A percentile compares a stretch with the other conserved stretches of the same genome.
Evolutionary conservation across 2,329 filamentous ascomycete species (phyloP).

Genomic region (Camillea tinctor): DNA sequence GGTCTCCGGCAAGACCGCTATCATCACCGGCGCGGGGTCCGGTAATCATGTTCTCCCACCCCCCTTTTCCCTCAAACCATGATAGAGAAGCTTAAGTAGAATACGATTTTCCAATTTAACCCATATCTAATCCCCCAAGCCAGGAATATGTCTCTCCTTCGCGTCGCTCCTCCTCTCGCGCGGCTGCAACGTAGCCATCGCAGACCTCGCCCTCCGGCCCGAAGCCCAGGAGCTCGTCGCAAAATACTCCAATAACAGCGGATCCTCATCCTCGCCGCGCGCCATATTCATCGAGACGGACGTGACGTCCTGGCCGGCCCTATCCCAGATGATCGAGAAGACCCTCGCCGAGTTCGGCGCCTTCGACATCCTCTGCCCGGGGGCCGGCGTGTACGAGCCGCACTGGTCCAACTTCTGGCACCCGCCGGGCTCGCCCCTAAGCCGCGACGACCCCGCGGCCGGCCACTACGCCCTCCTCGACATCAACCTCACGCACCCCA

Average conservation of each 20-base stretch:
- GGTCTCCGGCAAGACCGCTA: conserved; percentile 44
- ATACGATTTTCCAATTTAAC: too few relatives aligned
- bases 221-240: conserved; percentile 39
- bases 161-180: conserved; percentile 40
- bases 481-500: conserved; percentile 43
- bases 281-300: conserved; percentile 45
- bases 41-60: conserved; percentile 32
- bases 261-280: conserved; percentile 21
- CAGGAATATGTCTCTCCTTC: conserved; percentile 45
- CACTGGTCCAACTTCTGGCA: conserved; percentile 42
- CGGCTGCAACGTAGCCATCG: conserved; percentile 45
- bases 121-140: neutral
- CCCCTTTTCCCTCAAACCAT: too few relatives aligned
- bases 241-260: conserved; percentile 16
- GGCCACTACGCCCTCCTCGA: conserved; percentile 38
- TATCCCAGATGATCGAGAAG: conserved; percentile 36
- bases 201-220: conserved; percentile 42
- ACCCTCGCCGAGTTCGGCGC: conserved; percentile 36
- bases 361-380: conserved; percentile 44
- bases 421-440: conserved; percentile 37
- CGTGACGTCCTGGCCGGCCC: conserved; percentile 41
- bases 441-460: conserved; percentile 29
- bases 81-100: too few relatives aligned
- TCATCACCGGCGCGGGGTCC: conserved; percentile 54
- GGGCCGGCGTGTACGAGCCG: conserved; percentile 48